These are phyloP conservation scores for Afroboletus lepidellus DNA, from an alignment of 1,284 basidiomycete genomes.

Conservation along the genomic window DNA sequence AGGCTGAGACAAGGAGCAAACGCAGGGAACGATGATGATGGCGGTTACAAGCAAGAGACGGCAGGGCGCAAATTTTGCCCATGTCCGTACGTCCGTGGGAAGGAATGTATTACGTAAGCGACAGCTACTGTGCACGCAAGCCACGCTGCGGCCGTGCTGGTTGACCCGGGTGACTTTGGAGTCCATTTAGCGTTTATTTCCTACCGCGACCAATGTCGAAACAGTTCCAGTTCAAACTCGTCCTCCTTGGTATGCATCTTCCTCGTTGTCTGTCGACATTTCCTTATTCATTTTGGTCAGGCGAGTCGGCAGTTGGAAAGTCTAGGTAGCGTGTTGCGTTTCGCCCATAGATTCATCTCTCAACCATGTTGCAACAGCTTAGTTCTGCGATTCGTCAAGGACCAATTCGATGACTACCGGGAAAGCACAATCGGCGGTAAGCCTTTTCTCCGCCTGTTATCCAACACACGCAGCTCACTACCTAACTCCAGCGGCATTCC, in stretches of 20 bases:
- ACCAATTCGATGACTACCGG: conserved; percentile 97
- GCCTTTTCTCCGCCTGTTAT: conserved; percentile 15
- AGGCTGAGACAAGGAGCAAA: conserved; percentile 24
- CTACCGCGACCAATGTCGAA: conserved; percentile 61
- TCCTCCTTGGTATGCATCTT: conserved; percentile 70
- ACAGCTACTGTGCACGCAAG: conserved; percentile 2
- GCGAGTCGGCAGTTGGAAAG: conserved; percentile 97
- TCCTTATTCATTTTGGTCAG: conserved; percentile 39
- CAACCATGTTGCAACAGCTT: conserved; percentile 51
- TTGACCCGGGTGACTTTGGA: neutral
- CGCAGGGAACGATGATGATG: conserved; percentile 30
- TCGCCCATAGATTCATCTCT: conserved; percentile 3
- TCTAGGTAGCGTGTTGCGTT: conserved; percentile 60
- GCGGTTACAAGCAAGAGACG: conserved; percentile 19
- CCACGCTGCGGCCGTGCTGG: conserved; percentile 6
- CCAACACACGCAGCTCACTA: conserved; percentile 16
- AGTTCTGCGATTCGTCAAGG: conserved; percentile 93
- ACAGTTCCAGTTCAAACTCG: conserved; percentile 88
- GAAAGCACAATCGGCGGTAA: conserved; percentile 86
- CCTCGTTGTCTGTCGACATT: conserved; percentile 1
- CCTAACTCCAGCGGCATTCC: conserved; percentile 74
- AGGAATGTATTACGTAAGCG: conserved; percentile 26
- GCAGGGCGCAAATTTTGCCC: conserved; percentile 26
- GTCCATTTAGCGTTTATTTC: conserved; percentile 8
- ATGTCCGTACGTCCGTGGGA: conserved; percentile 26